These are phyloP conservation scores for Solidago caesia DNA, from an alignment of 129 eudicot species.

Conservation along the genomic window DNA sequence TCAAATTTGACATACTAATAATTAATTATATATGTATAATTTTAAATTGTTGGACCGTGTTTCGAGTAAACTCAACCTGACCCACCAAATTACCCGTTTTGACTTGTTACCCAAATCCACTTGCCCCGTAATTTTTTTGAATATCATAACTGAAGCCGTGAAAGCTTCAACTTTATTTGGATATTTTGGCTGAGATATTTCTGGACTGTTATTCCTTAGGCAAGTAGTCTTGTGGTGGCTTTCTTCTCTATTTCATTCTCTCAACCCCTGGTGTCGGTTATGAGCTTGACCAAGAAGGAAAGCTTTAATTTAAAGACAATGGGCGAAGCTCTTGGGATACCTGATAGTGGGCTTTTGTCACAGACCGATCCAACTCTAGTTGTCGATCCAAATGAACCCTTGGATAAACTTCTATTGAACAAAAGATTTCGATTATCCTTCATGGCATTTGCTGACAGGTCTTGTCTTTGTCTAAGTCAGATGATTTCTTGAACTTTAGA, in stretches of 20 bases:
- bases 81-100: too few relatives aligned
- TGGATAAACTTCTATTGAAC: conserved; percentile 72
- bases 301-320: conserved; percentile 43
- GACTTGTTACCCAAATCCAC: too few relatives aligned
- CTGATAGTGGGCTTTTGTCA: conserved; percentile 56
- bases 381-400: conserved; percentile 58
- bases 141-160: conserved; percentile 1
- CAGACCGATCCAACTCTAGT: conserved; percentile 40
- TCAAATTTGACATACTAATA: too few relatives aligned
- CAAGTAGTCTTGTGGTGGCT: conserved; percentile 68
- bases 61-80: background rate
- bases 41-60: background rate
- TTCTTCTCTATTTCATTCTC: conserved; percentile 84
- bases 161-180: conserved; percentile 18
- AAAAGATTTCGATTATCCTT: conserved; percentile 77
- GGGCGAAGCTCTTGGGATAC: conserved; percentile 85
- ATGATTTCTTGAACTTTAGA: background rate
- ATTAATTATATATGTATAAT: too few relatives aligned
- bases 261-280: conserved; percentile 76
- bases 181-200: conserved; percentile 10
- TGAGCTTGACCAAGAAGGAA: conserved; percentile 75
- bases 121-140: background rate
- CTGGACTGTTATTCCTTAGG: conserved; percentile 35
- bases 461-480: conserved; percentile 5
- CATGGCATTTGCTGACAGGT: conserved; percentile 93